Evolutionary conservation across 2,329 filamentous ascomycete species (phyloP), one percentile per base, ranked within the genome.

Genomic region (Aspergillus fischeri): DNA sequence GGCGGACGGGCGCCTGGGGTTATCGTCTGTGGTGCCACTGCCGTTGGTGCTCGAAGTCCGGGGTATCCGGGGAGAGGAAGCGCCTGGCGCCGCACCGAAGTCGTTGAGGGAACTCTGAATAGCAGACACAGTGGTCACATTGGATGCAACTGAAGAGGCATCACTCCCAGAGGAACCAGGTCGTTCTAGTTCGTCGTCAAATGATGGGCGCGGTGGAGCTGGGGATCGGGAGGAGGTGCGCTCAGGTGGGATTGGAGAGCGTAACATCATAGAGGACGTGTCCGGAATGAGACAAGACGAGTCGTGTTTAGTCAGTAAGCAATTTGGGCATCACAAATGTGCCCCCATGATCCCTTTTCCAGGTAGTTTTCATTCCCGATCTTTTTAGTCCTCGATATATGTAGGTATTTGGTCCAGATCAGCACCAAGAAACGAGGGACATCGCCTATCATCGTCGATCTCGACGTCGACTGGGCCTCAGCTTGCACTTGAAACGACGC

Each of bases 161-260:
- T 78, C 75, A 66, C 77, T 79, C 60, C 74, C 76, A 58, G 77
- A 78, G 47, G 77, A 78, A 59, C 67, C 71, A 50, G 75, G 73
- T 44, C 74, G 74, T 56, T 59, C 63, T 62, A 67, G 65, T 63
- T 68, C 69, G 56, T 73, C 68, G 53, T 70, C 70, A 54, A 71
- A 65, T 28, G 67, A 69, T 59, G 52, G 62, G 8, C 53, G 58
- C 41, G 54, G 58, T 48, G 52, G 64, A 53, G 54, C 59, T 56
- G 57, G 65, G 52, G 51, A 51, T 20, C 55, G 60, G 55, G 59
- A 60, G 38, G 66, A 62, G 29, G 55, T 57, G 53, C 66, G 62
- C 54, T 65, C 63, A 42, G 63, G 63, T 8, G 63, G 63, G 52
- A 65, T 56, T 27, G 61, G 62, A 25, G 63, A 65, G 62, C 62